A percentile compares a stretch with the other conserved stretches of the same genome.
These are phyloP conservation scores for Fusarium gaditjirri DNA, from an alignment of 2,329 filamentous ascomycete genomes.

Conservation along the genomic window DNA sequence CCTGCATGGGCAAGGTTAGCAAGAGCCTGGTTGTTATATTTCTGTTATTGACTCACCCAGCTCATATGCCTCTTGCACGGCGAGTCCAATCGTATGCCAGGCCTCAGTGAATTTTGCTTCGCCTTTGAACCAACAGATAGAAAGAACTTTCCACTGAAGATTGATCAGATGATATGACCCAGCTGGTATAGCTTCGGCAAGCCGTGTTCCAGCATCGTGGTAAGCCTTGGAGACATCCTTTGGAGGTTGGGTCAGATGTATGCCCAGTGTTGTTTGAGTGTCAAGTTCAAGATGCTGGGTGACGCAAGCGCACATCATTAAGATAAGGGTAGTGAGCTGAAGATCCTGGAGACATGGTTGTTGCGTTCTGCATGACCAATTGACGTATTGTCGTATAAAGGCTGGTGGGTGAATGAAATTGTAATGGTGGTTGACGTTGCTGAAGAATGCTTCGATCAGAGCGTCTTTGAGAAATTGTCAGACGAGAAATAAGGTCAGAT, in stretches of 20 bases:
- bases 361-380: background rate
- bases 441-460: conserved; percentile 15
- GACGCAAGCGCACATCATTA: conserved; percentile 24
- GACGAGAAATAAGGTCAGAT: background rate
- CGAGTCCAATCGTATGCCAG: conserved; percentile 3
- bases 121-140: conserved; percentile 15
- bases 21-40: accelerated
- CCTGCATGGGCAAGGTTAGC: background rate
- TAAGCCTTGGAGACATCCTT: background rate
- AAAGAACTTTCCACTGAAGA: conserved; percentile 13
- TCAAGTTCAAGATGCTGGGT: background rate
- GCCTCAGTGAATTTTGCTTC: conserved; percentile 13
- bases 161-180: background rate
- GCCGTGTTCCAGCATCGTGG: background rate
- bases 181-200: background rate
- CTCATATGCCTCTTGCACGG: conserved; percentile 19
- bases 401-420: conserved; percentile 6
- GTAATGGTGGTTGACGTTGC: conserved; percentile 20
- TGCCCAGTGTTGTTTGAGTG: background rate
- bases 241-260: background rate
- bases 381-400: conserved; percentile 10
- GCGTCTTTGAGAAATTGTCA: background rate
- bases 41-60: background rate
- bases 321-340: conserved; percentile 7
- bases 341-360: background rate